These are phyloP conservation scores for Dictyostelium firmibasis DNA, from an alignment of 78 protist species.

Conservation along the genomic window DNA sequence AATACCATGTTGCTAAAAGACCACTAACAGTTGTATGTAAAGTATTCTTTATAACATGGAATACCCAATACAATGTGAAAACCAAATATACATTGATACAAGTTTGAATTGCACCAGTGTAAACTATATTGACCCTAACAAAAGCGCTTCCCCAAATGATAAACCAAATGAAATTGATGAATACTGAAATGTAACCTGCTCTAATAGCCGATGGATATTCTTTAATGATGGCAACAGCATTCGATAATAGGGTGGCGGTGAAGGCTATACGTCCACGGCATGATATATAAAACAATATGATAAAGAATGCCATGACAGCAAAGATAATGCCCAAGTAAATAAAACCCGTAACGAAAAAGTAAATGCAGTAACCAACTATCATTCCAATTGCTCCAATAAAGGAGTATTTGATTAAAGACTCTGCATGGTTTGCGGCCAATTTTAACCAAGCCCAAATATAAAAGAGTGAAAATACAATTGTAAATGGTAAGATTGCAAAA, in stretches of 20 bases:
- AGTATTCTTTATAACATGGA: slow-evolving; percentile 80
- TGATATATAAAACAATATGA: background rate
- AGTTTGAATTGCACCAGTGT: background rate
- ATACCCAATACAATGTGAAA: slow-evolving; percentile 83
- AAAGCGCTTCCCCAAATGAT: background rate
- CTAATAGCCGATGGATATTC: slow-evolving; percentile 44
- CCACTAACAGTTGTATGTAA: slow-evolving; percentile 86
- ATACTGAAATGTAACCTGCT: slow-evolving; percentile 4
- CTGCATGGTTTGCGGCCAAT: slow-evolving; percentile 14
- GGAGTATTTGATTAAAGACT: background rate
- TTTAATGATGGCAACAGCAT: background rate
- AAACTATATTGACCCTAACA: background rate
- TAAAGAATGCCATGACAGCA: background rate
- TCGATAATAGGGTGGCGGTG: slow-evolving; percentile 39
- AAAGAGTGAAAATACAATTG: background rate
- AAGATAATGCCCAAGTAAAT: slow-evolving; percentile 4
- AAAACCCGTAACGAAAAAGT: background rate
- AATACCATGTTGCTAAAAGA: slow-evolving; percentile 86
- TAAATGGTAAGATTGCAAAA: background rate
- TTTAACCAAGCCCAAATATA: slow-evolving; percentile 37
- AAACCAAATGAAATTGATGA: slow-evolving; percentile 53
- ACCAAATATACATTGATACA: slow-evolving; percentile 37
- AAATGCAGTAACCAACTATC: background rate
- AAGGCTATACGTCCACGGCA: slow-evolving; percentile 44
- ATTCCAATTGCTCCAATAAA: background rate